Conservation (phyloP, 2,329 filamentous ascomycete species). For the Aspergillus calidoustus region DNA sequence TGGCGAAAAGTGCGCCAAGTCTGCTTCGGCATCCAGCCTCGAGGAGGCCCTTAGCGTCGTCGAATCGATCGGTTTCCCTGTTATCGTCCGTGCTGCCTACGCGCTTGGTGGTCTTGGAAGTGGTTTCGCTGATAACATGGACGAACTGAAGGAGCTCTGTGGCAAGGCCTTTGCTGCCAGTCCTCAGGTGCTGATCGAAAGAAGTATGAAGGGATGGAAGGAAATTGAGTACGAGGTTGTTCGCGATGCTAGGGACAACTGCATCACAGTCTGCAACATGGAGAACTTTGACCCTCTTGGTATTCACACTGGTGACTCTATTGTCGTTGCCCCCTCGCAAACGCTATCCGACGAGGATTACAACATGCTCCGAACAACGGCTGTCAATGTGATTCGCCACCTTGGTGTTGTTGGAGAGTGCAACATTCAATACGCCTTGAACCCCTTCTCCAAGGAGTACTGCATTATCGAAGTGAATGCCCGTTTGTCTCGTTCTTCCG, state of each 20-base stretch:
- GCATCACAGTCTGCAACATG: slow-evolving; percentile 99
- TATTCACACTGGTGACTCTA: slow-evolving; percentile 97
- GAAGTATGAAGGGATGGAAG: slow-evolving; percentile 99
- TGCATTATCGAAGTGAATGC: slow-evolving; percentile 99
- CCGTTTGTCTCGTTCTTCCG: slow-evolving; percentile 91
- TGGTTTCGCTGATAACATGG: slow-evolving; percentile 89
- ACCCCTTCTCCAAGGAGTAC: slow-evolving; percentile 93
- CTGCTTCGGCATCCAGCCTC: slow-evolving; percentile 84
- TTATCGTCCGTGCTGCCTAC: slow-evolving; percentile 96
- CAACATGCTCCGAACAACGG: slow-evolving; percentile 97
- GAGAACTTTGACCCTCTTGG: slow-evolving; percentile 99
- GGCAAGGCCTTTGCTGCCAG: slow-evolving; percentile 93
- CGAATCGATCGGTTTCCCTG: slow-evolving; percentile 90
- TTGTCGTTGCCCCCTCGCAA: slow-evolving; percentile 96
- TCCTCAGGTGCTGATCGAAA: slow-evolving; percentile 94
- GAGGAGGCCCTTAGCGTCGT: slow-evolving; percentile 89
- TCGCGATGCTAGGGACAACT: slow-evolving; percentile 93
- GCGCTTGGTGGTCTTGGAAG: slow-evolving; percentile 93
- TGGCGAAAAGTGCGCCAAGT: slow-evolving; percentile 96
- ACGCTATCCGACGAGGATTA: slow-evolving; percentile 97
- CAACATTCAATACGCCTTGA: slow-evolving; percentile 97
- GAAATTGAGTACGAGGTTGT: slow-evolving; percentile 99
- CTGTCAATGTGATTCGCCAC: slow-evolving; percentile 95
- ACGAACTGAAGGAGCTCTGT: slow-evolving; percentile 83
- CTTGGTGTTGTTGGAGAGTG: slow-evolving; percentile 97